Evolutionary conservation across 495 filamentous ascomycete genomes (phyloP).

Genomic region (Hypoxylon lenormandii): DNA sequence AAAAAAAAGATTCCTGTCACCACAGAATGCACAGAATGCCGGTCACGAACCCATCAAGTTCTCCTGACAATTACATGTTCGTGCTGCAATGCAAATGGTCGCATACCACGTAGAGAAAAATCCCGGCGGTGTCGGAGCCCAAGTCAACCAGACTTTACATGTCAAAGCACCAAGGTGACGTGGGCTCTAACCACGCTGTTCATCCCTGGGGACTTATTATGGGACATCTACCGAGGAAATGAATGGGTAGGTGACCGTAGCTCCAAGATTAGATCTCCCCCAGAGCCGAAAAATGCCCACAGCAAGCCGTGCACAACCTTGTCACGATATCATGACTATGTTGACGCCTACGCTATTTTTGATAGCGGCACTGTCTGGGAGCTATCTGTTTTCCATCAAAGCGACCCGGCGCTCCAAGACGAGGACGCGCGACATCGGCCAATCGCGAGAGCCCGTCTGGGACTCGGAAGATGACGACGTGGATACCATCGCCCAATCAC

Average conservation of each 20-base stretch:
- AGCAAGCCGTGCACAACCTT: constrained; percentile 8
- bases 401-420: constrained; percentile 1
- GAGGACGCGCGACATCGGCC: neutral
- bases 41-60: constrained; percentile 2
- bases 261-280: neutral
- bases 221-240: constrained; percentile 2
- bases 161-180: constrained; percentile 1
- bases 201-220: constrained; percentile 9
- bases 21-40: neutral
- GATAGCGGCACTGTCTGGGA: constrained; percentile 5
- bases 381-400: constrained; percentile 1
- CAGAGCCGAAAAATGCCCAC: constrained; percentile 2
- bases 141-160: neutral
- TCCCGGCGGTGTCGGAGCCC: neutral
- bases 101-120: neutral
- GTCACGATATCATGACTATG: constrained; percentile 7
- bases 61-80: constrained; percentile 4
- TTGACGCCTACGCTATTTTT: constrained; percentile 5
- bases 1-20: neutral
- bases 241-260: constrained; percentile 2
- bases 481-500: constrained; percentile 5
- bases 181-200: constrained; percentile 5
- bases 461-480: neutral
- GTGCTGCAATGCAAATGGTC: neutral
- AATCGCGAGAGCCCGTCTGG: constrained; percentile 2